Conservation (phyloP, 2,329 filamentous ascomycete genomes). For the Pseudogymnoascus sp. region DNA sequence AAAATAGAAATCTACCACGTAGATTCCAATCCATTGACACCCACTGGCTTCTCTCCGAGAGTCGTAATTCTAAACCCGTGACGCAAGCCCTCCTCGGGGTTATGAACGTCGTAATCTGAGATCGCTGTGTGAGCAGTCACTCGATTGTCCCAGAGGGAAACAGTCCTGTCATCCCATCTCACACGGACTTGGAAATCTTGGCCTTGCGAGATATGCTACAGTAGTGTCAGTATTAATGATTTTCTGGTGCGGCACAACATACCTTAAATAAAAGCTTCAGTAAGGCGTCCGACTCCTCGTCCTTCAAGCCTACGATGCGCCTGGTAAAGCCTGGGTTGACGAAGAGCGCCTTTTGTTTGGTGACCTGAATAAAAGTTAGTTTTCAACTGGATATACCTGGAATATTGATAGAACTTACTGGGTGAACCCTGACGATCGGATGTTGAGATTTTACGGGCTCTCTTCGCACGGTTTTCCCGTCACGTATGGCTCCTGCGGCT, state of each 20-base stretch:
- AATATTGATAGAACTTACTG: slow-evolving; percentile 42
- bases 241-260: slow-evolving; percentile 1
- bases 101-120: slow-evolving; percentile 37
- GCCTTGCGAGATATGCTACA: slow-evolving; percentile 63
- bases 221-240: slow-evolving; percentile 45
- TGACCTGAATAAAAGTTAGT: slow-evolving; percentile 34
- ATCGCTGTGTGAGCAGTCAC: slow-evolving; percentile 41
- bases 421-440: slow-evolving; percentile 71
- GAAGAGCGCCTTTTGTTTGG: slow-evolving; percentile 72
- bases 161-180: slow-evolving; percentile 67
- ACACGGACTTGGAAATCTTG: slow-evolving; percentile 65
- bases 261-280: slow-evolving; percentile 63
- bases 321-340: slow-evolving; percentile 75
- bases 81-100: slow-evolving; percentile 34
- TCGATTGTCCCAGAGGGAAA: slow-evolving; percentile 73
- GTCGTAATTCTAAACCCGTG: slow-evolving; percentile 38
- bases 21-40: slow-evolving; percentile 33
- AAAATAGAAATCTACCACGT: slow-evolving; percentile 26
- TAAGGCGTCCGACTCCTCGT: slow-evolving; percentile 71
- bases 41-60: slow-evolving; percentile 33
- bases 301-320: slow-evolving; percentile 71
- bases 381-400: background rate
- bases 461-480: slow-evolving; percentile 62
- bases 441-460: slow-evolving; percentile 67
- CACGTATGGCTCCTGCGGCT: slow-evolving; percentile 55